Base-by-base conservation (phyloP, 768 basidiomycete genomes). In the Harrya chromipes region DNA sequence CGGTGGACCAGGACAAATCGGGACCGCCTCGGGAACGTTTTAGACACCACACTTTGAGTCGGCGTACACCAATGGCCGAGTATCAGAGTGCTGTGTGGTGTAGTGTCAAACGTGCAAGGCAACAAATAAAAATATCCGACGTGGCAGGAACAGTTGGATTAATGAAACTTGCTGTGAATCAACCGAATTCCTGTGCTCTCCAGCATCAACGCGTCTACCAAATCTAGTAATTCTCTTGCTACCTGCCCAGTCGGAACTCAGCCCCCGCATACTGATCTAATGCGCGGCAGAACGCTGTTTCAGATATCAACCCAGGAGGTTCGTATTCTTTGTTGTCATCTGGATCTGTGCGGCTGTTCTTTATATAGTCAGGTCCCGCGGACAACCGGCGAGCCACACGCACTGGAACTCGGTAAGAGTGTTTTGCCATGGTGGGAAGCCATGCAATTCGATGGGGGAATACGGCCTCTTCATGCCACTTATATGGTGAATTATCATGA, bases 391-490 rank as follows among this genome's bases (percentile, higher is more conserved):
- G 3, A 7, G 10, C 7, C 20, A 40, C 11, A 69, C 85, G 68
- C 62, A 90, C 90, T 83, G 77, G 52, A 92, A 82, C 65, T 92
- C 90, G 39, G 87, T 87, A 36, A 92, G 69, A 47, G 84, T 74
- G n/a, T 83, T 80, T 58, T 92, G 90, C 89, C 90, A 92, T 14
- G 90, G 90, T 16, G 90, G 90, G 58, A 85, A 90, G 5, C 84
- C 85, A 56, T 85, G 70, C 19, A 90, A 70, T 63, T 90, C 87
- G 43, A 84, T 66, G 1, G 85, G 81, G 20, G 70, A 59, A 34
- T 60, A 63, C 33, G 69, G 65, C 33, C 64, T 65, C 41, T 58
- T 66, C 12, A 69, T 62, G 3, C 72, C 68, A 27, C 70, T 70
- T 19, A 86, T 52, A 40, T 80, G 71, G 60, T 91, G 87, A 14